These are phyloP conservation scores for Leccinum pachyderme DNA, from an alignment of 1,284 basidiomycete species.

Conservation along the genomic window DNA sequence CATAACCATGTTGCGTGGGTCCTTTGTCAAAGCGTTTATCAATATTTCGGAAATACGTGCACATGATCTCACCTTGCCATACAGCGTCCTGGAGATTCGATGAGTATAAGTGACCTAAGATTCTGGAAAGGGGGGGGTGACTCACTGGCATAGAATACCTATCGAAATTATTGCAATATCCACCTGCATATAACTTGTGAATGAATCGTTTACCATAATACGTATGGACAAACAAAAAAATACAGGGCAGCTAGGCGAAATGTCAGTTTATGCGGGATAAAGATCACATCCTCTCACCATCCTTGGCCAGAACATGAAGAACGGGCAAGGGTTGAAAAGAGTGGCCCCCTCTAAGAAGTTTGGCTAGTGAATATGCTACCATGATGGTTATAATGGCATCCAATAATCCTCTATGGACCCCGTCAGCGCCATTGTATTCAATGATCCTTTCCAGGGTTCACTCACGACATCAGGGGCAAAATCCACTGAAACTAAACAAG, in stretches of 20 bases:
- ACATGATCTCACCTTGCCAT: not conserved
- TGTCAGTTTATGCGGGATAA: not conserved
- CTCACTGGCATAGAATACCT: not conserved
- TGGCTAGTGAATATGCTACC: not conserved
- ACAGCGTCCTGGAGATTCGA: not conserved
- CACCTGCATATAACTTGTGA: not conserved
- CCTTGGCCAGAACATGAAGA: not conserved
- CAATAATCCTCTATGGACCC: not conserved
- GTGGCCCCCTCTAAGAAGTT: not conserved
- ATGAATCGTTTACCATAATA: not conserved
- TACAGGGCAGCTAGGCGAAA: conserved; percentile 1
- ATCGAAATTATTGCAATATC: not conserved
- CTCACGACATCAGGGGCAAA: not conserved
- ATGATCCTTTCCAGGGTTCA: not conserved
- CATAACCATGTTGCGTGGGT: not conserved
- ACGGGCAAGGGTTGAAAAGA: not conserved
- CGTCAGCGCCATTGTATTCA: not conserved
- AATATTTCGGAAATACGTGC: not conserved
- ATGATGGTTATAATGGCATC: not conserved
- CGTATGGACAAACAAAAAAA: not conserved
- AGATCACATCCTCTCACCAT: not conserved
- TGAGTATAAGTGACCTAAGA: not conserved
- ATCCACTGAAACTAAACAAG: not conserved
- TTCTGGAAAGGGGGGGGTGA: not conserved
- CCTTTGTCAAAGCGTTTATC: not conserved